These are phyloP conservation scores for Globisporangium solare DNA, from an alignment of 352 stramenopile species.

Conservation along the genomic window DNA sequence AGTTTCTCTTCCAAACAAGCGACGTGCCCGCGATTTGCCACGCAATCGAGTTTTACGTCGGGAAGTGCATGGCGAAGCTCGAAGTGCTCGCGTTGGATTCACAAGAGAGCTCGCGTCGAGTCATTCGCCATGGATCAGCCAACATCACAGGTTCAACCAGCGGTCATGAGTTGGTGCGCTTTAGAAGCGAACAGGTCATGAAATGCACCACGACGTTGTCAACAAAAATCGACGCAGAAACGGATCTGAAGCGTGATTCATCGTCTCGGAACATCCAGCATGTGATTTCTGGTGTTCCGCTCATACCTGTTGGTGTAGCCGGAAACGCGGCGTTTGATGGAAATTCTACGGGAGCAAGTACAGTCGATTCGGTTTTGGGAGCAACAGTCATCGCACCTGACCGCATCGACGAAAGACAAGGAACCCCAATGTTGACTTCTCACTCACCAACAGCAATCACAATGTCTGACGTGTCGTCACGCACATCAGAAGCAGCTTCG, in stretches of 20 bases:
- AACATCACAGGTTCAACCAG: slow-evolving; percentile 1
- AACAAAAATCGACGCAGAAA: not conserved
- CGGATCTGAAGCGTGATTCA: not conserved
- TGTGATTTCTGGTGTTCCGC: slow-evolving; percentile 3
- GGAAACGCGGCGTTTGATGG: not conserved
- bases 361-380: not conserved
- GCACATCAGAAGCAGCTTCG: no score
- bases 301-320: slow-evolving; percentile 1
- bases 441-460: no score
- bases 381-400: not conserved
- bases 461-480: no score
- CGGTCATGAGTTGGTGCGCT: slow-evolving; percentile 1
- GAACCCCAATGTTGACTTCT: no score
- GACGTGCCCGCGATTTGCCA: slow-evolving; percentile 53
- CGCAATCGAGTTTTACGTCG: slow-evolving; percentile 75
- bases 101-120: slow-evolving; percentile 20
- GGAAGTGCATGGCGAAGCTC: slow-evolving; percentile 74
- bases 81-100: slow-evolving; percentile 38
- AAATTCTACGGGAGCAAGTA: not conserved
- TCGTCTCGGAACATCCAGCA: not conserved
- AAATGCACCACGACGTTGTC: not conserved
- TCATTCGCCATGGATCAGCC: not conserved
- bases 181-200: slow-evolving; percentile 9
- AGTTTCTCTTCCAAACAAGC: slow-evolving; percentile 57
- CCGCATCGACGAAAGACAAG: no score